Evolutionary conservation across 2,329 filamentous ascomycete genomes (phyloP).

Genomic region (Nigrospora osmanthi): DNA sequence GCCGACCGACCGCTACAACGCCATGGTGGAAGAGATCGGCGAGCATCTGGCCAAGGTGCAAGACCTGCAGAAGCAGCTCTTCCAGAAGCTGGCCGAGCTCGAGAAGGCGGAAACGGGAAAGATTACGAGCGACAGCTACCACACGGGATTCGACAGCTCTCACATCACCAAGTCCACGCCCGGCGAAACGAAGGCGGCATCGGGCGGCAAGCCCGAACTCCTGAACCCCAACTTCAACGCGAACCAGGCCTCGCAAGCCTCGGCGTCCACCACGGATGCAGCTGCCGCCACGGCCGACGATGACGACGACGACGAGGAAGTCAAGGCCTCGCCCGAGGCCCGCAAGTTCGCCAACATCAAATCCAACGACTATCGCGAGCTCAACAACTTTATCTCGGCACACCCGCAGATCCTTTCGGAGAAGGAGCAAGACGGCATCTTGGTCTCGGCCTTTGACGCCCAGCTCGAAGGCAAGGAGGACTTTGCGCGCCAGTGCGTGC

Average conservation of each 20-base stretch:
- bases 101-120: conserved; percentile 81
- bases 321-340: conserved; percentile 71
- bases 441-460: conserved; percentile 86
- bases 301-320: conserved; percentile 57
- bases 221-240: conserved; percentile 58
- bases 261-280: conserved; percentile 4
- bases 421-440: conserved; percentile 80
- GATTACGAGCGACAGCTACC: conserved; percentile 87
- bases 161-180: conserved; percentile 46
- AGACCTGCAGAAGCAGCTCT: conserved; percentile 67
- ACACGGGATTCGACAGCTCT: conserved; percentile 86
- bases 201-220: conserved; percentile 56
- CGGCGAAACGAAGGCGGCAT: conserved; percentile 29
- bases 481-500: conserved; percentile 79
- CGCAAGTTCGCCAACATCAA: conserved; percentile 76
- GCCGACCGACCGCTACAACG: conserved; percentile 58
- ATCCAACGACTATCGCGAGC: conserved; percentile 63
- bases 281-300: conserved; percentile 16
- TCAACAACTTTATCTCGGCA: conserved; percentile 67
- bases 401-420: conserved; percentile 76
- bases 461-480: conserved; percentile 70
- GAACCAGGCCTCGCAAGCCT: conserved; percentile 16
- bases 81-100: conserved; percentile 67
- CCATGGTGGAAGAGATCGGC: conserved; percentile 71
- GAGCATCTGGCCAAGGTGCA: conserved; percentile 72